phyloP scores from a whole-genome alignment of 1,139 yeast species.

The Keqinozyma sinolaborantium region DNA sequence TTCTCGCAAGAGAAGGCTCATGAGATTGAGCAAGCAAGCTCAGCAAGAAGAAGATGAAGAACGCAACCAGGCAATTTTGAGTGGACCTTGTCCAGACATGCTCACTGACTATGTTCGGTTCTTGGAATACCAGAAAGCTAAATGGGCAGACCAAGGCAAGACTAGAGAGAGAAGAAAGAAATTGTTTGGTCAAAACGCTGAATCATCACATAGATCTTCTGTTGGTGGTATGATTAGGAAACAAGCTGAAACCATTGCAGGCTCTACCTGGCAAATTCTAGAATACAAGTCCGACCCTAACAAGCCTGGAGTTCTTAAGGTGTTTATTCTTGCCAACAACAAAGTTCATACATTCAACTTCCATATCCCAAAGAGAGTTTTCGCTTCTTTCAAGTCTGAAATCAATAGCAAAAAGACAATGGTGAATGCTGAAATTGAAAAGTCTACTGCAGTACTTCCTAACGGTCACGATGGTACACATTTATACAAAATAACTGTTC shows the following conservation, averaged over 20 bases:
- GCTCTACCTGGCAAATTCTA: conserved; percentile 79
- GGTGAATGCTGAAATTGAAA: conserved; percentile 56
- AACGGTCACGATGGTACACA: conserved; percentile 60
- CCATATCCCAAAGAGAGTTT: conserved; percentile 71
- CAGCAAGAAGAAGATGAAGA: conserved; percentile 45
- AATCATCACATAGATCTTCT: conserved; percentile 43
- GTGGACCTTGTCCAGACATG: conserved; percentile 66
- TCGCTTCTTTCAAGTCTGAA: conserved; percentile 59
- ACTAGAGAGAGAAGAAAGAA: conserved; percentile 70
- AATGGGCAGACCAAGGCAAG: conserved; percentile 76
- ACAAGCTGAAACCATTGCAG: conserved; percentile 77
- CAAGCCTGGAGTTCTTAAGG: conserved; percentile 74
- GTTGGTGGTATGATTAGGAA: conserved; percentile 69
- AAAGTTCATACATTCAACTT: conserved; percentile 72
- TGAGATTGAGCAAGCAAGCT: conserved; percentile 16
- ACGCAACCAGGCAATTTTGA: conserved; percentile 40
- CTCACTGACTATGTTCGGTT: conserved; percentile 73
- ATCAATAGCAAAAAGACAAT: conserved; percentile 42
- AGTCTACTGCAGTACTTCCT: conserved; percentile 61
- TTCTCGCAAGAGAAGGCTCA: conserved; percentile 30
- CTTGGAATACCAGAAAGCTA: conserved; percentile 73
- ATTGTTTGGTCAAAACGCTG: conserved; percentile 68
- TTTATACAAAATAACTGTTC: conserved; percentile 63
- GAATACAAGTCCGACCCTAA: conserved; percentile 60
- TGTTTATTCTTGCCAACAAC: conserved; percentile 63